These are phyloP conservation scores for Amaranthus cruentus DNA, from an alignment of 148 eudicot species.

Conservation along the genomic window DNA sequence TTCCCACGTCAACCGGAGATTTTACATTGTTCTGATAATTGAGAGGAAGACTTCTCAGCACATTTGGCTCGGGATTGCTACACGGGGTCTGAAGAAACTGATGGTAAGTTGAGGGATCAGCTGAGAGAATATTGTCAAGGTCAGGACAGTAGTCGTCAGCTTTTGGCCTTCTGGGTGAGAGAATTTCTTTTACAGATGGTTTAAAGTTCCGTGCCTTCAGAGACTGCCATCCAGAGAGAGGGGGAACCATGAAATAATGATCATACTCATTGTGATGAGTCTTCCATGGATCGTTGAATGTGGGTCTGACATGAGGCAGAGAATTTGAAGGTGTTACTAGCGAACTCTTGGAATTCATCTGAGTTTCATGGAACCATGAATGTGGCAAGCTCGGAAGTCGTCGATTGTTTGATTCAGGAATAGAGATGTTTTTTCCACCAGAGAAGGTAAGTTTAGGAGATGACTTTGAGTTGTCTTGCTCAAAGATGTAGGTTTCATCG, in stretches of 20 bases:
- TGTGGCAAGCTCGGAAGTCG: constrained; percentile 6
- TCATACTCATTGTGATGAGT: constrained; percentile 1
- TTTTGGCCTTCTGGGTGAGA: constrained; percentile 5
- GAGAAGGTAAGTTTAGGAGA: background rate
- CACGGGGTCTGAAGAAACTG: constrained; percentile 18
- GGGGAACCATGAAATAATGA: constrained; percentile 1
- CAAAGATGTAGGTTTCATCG: constrained; percentile 28
- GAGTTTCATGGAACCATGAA: constrained; percentile 22
- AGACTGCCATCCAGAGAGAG: constrained; percentile 10
- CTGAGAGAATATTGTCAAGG: constrained; percentile 5
- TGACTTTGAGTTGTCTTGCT: constrained; percentile 12
- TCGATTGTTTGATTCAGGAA: constrained; percentile 8
- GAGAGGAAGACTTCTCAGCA: constrained; percentile 9
- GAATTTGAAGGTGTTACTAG: constrained; percentile 15
- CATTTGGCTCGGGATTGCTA: constrained; percentile 14
- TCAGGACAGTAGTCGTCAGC: constrained; percentile 18
- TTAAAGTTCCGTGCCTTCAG: constrained; percentile 5
- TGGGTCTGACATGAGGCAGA: constrained; percentile 13
- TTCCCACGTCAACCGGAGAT: constrained; percentile 12
- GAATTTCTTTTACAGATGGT: constrained; percentile 4
- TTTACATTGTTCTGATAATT: constrained; percentile 18
- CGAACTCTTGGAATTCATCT: constrained; percentile 7
- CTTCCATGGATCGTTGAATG: constrained; percentile 19
- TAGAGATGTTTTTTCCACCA: constrained; percentile 10
- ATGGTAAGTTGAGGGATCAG: constrained; percentile 13